Conservation (phyloP, 306 rosid species). For the Sphenostylis stenocarpa region DNA sequence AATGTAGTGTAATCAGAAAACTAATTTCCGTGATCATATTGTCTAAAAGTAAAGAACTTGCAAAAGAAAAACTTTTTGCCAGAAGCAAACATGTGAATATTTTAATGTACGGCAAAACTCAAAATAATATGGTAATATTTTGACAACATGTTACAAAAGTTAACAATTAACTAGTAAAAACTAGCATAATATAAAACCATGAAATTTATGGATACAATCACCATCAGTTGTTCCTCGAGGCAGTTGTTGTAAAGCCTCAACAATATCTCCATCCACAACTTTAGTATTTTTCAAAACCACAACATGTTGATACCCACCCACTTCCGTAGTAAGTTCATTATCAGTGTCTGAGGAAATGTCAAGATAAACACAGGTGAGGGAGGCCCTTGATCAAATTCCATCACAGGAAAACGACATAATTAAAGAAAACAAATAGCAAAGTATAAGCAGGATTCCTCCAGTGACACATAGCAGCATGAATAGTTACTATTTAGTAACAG, state of each 20-base stretch:
- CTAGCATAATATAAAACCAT: slow-evolving; percentile 1
- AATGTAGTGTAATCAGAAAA: not conserved
- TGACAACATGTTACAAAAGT: not conserved
- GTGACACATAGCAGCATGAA: not conserved
- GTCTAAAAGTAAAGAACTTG: slow-evolving; percentile 7
- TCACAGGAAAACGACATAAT: not conserved
- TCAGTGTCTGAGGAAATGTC: slow-evolving; percentile 61
- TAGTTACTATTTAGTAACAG: not conserved
- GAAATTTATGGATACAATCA: slow-evolving; percentile 76
- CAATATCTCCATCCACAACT: slow-evolving; percentile 80
- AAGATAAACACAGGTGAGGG: slow-evolving; percentile 30
- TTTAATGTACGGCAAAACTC: not conserved
- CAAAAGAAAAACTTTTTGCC: not conserved
- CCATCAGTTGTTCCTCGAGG: slow-evolving; percentile 75
- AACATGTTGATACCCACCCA: slow-evolving; percentile 90
- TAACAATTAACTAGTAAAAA: slow-evolving; percentile 8
- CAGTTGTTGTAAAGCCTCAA: slow-evolving; percentile 66
- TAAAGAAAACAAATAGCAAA: slow-evolving; percentile 7
- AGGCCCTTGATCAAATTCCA: slow-evolving; percentile 9
- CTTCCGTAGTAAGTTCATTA: slow-evolving; percentile 77
- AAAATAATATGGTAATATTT: not conserved
- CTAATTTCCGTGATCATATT: not conserved
- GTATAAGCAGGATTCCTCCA: not conserved
- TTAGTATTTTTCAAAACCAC: slow-evolving; percentile 62
- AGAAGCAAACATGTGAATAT: not conserved